Evolutionary conservation across 2,329 filamentous ascomycete genomes (phyloP).

Genomic region (Fusarium nygamai): DNA sequence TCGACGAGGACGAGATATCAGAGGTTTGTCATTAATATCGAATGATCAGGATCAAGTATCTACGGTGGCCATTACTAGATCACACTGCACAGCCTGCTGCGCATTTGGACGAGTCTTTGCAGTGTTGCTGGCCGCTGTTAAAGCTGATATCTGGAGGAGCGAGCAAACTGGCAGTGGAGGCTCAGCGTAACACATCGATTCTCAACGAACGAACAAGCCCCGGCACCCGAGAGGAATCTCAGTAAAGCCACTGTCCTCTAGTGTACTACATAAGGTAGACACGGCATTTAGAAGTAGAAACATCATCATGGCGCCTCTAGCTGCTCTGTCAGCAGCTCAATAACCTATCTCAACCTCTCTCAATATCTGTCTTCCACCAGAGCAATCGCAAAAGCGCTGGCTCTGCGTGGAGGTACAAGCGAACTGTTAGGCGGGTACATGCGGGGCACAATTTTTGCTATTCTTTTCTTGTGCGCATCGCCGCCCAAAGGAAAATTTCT

Average conservation of each 20-base stretch:
- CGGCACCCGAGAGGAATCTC: neutral
- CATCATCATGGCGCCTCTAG: neutral
- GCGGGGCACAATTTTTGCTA: constrained; percentile 32
- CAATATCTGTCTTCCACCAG: constrained; percentile 4
- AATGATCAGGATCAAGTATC: neutral
- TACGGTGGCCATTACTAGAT: neutral
- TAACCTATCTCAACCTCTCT: neutral
- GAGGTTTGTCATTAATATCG: neutral
- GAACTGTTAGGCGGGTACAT: constrained; percentile 45
- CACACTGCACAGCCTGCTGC: neutral
- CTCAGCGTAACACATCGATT: neutral
- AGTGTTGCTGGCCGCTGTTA: neutral
- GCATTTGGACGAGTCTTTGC: neutral
- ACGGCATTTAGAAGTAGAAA: neutral
- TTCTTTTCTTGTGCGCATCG: constrained; percentile 26
- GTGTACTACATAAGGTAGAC: neutral
- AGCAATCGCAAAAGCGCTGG: constrained; percentile 1
- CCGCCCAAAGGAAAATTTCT: constrained; percentile 41
- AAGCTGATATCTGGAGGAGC: neutral
- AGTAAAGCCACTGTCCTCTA: neutral
- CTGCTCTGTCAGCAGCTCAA: neutral
- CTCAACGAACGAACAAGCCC: neutral
- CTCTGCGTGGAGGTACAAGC: constrained; percentile 38
- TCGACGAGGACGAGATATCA: constrained; percentile 13
- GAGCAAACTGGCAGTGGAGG: neutral